phyloP scores from a whole-genome alignment of 306 rosid species.

The Cucurbita pepo region DNA sequence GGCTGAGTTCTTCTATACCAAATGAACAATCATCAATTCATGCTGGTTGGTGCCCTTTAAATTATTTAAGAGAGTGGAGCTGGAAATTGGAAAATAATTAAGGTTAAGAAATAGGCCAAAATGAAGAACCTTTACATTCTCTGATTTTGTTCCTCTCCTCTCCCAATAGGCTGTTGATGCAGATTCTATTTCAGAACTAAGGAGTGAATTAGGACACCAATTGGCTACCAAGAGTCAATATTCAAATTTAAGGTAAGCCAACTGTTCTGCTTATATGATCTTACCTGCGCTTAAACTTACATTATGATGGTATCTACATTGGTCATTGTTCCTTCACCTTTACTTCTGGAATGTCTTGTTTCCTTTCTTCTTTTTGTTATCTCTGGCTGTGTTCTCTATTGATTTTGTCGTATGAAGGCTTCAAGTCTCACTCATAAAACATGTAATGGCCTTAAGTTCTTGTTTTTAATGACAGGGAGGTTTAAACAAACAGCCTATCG shows the following conservation, averaged over 20 bases:
- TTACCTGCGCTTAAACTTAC: not conserved
- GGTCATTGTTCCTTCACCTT: not conserved
- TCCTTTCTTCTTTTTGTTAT: not conserved
- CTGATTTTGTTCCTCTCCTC: constrained; percentile 1
- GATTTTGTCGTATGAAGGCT: not conserved
- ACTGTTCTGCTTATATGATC: not conserved
- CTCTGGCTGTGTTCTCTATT: not conserved
- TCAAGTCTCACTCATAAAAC: not conserved
- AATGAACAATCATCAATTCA: not conserved
- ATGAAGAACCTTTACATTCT: not conserved
- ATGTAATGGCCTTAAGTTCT: not conserved
- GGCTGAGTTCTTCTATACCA: not conserved
- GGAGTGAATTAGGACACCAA: constrained; percentile 83
- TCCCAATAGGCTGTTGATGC: constrained; percentile 58
- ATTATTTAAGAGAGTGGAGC: not conserved
- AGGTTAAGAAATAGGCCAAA: not conserved
- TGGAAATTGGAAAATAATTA: not conserved
- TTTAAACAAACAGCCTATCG: not conserved
- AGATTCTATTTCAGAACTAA: constrained; percentile 44
- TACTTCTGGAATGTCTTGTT: not conserved
- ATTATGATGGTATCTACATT: not conserved
- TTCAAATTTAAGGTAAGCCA: constrained; percentile 42
- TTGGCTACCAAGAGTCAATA: constrained; percentile 60
- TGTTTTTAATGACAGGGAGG: not conserved
- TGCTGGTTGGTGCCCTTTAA: not conserved